Base-by-base conservation (phyloP, 805 yeast species). In the Zygoascus tannicola region DNA sequence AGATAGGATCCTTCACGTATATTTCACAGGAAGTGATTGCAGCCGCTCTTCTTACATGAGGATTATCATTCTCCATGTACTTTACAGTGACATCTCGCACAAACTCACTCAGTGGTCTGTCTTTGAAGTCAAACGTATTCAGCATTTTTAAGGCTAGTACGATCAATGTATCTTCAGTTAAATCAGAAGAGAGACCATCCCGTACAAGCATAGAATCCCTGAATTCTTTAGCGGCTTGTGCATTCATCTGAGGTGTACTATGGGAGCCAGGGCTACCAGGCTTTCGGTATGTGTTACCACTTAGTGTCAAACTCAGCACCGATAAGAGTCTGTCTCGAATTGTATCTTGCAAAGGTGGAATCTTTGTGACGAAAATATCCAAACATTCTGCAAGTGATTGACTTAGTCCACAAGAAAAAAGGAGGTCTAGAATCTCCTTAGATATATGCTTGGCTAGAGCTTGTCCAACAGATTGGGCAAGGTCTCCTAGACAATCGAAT, bases 401-500 rank as follows among this genome's bases (percentile, higher is more conserved):
- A n/a, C 86, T 81, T 43, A 90, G 71, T 0, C 95, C 84, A 48
- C 95, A 86, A 39, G 80, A 74, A 53, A 90, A 71, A 65, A 90
- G 74, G 63, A 84, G 70, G 51, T 82, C 88, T 41, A 90, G 65
- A 19, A 90, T 72, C 55, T 85, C 94, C 49, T 81, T 74, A 50
- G 86, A 88, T 44, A 92, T 66, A 58, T 85, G 87, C 57, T 90
- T 92, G 0, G 96, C 85, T 44, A 90, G 68, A 0, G 95, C 94
- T 10, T 95, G 94, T 0, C 97, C 97, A 14, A 90, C 85, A 0
- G 97, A 90, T 21, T 74, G 73, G 0, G 96, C 88, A 32, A 92
- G 65, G 63, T 85, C 83, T 0, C 94, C 85, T 36, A 90, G 72
- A 59, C 97, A 92, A 53, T 83, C 85, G 56, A 88, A 90, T 18